Evolutionary conservation across 805 yeast genomes (phyloP).

Genomic region (Alloascoidea africana): DNA sequence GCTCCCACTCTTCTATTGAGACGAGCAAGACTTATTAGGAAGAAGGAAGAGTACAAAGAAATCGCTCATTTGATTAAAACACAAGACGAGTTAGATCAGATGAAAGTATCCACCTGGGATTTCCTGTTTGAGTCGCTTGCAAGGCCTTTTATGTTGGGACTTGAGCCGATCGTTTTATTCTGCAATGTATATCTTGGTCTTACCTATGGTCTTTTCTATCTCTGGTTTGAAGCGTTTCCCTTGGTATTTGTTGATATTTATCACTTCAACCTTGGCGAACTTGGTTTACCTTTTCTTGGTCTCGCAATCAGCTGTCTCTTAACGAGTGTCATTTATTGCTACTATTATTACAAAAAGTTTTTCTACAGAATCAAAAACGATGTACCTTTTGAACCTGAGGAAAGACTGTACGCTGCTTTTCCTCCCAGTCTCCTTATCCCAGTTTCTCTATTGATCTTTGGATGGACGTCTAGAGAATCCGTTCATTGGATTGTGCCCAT

Average conservation of each 20-base stretch:
- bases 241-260: constrained; percentile 30
- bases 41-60: constrained; percentile 28
- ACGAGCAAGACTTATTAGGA: constrained; percentile 32
- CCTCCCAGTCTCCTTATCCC: constrained; percentile 27
- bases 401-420: constrained; percentile 24
- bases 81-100: background rate
- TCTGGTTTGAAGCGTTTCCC: constrained; percentile 51
- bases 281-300: constrained; percentile 33
- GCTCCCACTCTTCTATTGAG: constrained; percentile 28
- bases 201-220: constrained; percentile 34
- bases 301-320: constrained; percentile 28
- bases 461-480: constrained; percentile 28
- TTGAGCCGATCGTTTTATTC: constrained; percentile 41
- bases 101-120: background rate
- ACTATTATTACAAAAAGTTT: constrained; percentile 2
- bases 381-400: constrained; percentile 21
- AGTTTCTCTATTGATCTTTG: constrained; percentile 28
- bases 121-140: background rate
- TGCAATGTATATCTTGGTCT: constrained; percentile 36
- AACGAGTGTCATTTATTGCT: constrained; percentile 15
- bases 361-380: no score
- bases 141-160: background rate
- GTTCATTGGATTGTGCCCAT: constrained; percentile 36
- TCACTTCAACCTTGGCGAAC: constrained; percentile 30
- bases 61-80: constrained; percentile 11